phyloP scores from a whole-genome alignment of 1,139 yeast genomes.

The Yamadazyma buinensis region DNA sequence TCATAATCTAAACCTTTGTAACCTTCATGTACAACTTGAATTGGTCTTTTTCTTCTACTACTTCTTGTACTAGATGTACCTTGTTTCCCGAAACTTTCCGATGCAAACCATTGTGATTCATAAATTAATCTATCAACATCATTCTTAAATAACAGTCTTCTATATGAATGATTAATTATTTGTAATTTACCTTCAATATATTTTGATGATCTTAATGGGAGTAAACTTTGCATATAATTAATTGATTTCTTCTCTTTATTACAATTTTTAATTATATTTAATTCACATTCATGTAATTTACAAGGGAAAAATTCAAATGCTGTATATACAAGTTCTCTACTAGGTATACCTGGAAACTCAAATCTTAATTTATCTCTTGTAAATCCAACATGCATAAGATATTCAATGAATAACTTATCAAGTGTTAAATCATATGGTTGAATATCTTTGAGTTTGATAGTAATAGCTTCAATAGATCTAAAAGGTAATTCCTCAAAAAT shows the following conservation, averaged over 20 bases:
- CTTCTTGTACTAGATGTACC: constrained; percentile 1
- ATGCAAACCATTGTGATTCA: constrained; percentile 34
- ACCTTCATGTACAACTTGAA: constrained; percentile 9
- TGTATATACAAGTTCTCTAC: constrained; percentile 11
- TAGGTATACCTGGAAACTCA: constrained; percentile 14
- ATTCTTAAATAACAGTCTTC: constrained; percentile 27
- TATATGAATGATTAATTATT: constrained; percentile 19
- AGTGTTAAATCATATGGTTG: constrained; percentile 2
- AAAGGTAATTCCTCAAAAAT: constrained; percentile 13
- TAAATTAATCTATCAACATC: constrained; percentile 30
- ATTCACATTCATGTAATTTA: constrained; percentile 7
- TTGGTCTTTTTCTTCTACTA: constrained; percentile 12
- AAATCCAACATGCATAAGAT: constrained; percentile 4
- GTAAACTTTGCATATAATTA: constrained; percentile 11
- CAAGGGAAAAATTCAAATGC: background rate
- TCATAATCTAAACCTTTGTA: background rate
- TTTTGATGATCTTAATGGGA: constrained; percentile 10
- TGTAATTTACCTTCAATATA: constrained; percentile 17
- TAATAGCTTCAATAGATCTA: constrained; percentile 7
- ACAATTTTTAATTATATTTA: constrained; percentile 6
- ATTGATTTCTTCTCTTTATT: constrained; percentile 8
- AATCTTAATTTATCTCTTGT: constrained; percentile 9
- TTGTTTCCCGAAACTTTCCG: constrained; percentile 19
- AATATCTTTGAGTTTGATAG: background rate
- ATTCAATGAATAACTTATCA: constrained; percentile 11